Evolutionary conservation across 345 rosid species (phyloP).

Genomic region (Sisymbrium altissimum): DNA sequence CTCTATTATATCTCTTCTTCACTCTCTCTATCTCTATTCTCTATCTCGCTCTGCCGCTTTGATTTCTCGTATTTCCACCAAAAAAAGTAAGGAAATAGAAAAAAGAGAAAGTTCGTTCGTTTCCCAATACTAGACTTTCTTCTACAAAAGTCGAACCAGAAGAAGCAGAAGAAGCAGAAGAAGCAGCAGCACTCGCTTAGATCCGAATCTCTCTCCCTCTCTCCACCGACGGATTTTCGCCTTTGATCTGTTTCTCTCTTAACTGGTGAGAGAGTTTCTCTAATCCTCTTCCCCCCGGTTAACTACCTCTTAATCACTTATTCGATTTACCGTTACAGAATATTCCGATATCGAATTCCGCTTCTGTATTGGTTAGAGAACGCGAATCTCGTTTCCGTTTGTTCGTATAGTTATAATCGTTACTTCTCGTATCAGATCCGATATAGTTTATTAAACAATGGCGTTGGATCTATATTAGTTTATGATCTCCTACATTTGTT

Average conservation of each 20-base stretch:
- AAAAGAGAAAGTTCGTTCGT: slow-evolving; percentile 13
- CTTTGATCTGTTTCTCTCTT: slow-evolving; percentile 18
- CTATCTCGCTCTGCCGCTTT: slow-evolving; percentile 1
- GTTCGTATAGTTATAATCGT: not conserved
- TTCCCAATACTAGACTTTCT: slow-evolving; percentile 18
- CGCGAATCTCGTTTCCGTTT: not conserved
- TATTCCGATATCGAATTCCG: too few species aligned
- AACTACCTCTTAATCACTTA: not conserved
- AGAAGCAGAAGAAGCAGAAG: not conserved
- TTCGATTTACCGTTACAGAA: too few species aligned
- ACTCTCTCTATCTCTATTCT: not conserved
- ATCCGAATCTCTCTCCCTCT: slow-evolving; percentile 26
- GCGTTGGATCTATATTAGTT: not conserved
- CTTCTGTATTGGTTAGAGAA: too few species aligned
- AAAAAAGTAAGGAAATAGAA: slow-evolving; percentile 6
- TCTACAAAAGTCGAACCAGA: too few species aligned
- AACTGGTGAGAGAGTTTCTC: not conserved
- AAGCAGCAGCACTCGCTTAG: slow-evolving; percentile 4
- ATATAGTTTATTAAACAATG: not conserved
- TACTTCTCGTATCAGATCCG: not conserved
- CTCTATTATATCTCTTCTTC: not conserved
- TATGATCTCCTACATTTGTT: not conserved
- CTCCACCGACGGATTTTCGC: not conserved
- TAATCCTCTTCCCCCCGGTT: not conserved
- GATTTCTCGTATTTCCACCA: not conserved